phyloP scores from a whole-genome alignment of 192 early-diverging fungal species.

The Linnemannia zychae region DNA sequence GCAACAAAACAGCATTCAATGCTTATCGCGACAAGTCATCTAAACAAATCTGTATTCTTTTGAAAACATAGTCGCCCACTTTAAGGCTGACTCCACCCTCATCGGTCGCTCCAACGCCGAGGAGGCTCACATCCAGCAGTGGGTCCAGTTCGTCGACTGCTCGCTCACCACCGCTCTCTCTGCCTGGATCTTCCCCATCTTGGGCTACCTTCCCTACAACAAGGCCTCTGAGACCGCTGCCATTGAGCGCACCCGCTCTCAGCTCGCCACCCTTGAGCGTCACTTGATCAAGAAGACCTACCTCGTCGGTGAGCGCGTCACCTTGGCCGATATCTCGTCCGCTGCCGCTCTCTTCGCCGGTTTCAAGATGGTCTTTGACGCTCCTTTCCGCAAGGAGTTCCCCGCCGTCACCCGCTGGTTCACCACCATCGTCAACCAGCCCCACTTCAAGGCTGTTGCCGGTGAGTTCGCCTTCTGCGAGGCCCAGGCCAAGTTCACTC shows the following conservation, averaged over 20 bases:
- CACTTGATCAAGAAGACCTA: conserved; percentile 89
- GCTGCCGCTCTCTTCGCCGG: conserved; percentile 64
- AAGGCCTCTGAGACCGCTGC: conserved; percentile 77
- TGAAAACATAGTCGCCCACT: conserved; percentile 55
- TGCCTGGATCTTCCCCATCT: conserved; percentile 62
- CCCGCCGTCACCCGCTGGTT: conserved; percentile 95
- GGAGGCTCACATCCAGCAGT: conserved; percentile 74
- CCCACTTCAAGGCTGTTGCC: conserved; percentile 85
- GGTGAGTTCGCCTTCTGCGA: conserved; percentile 80
- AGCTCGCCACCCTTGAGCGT: conserved; percentile 81
- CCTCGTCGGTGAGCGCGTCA: conserved; percentile 94
- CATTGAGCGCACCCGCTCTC: conserved; percentile 73
- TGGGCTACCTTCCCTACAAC: conserved; percentile 59
- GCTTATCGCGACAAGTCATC: not conserved
- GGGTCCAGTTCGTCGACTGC: conserved; percentile 71
- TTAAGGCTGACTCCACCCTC: conserved; percentile 64
- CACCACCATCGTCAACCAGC: conserved; percentile 86
- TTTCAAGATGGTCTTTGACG: conserved; percentile 74
- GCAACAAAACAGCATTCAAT: not conserved
- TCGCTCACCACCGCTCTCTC: conserved; percentile 60
- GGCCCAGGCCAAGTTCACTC: conserved; percentile 60
- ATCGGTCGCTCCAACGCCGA: conserved; percentile 72
- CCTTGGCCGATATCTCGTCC: conserved; percentile 90
- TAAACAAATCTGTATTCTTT: not conserved
- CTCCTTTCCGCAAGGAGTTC: conserved; percentile 85